Evolutionary conservation across 257 asterid genomes (phyloP).

Genomic region (Cinchona pubescens): DNA sequence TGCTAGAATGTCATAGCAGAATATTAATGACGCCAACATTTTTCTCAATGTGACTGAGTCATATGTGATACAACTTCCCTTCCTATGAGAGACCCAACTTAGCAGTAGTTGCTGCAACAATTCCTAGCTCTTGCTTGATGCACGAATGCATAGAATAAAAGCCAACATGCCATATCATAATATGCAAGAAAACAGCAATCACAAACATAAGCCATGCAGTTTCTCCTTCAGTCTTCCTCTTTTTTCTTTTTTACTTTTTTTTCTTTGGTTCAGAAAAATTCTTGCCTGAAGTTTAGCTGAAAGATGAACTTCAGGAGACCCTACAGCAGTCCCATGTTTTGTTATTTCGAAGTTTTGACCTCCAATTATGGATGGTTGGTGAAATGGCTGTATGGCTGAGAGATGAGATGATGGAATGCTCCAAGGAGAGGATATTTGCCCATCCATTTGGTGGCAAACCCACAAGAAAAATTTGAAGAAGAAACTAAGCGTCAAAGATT

Average conservation of each 20-base stretch:
- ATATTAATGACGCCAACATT: background rate
- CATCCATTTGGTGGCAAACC: conserved; percentile 80
- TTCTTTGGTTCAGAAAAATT: background rate
- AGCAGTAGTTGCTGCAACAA: background rate
- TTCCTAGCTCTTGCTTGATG: conserved; percentile 3
- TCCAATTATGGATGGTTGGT: conserved; percentile 58
- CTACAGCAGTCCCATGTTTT: conserved; percentile 77
- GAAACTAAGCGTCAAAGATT: conserved; percentile 75
- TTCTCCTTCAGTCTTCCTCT: background rate
- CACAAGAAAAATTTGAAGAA: conserved; percentile 90
- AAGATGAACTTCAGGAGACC: conserved; percentile 86
- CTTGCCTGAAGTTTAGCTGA: conserved; percentile 84
- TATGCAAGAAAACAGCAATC: background rate
- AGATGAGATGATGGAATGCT: conserved; percentile 60
- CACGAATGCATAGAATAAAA: background rate
- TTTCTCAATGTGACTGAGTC: background rate
- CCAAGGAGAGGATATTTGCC: conserved; percentile 44
- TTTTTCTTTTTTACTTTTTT: background rate
- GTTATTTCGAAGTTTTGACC: conserved; percentile 70
- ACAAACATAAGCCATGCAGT: background rate
- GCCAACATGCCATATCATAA: background rate
- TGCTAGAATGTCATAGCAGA: background rate
- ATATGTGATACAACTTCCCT: background rate
- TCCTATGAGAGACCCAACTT: background rate
- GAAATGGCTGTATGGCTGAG: conserved; percentile 65